Evolutionary conservation across 1,139 yeast genomes (phyloP), one percentile per base, ranked within the genome.

Genomic region (Sugiyamaella sp.): DNA sequence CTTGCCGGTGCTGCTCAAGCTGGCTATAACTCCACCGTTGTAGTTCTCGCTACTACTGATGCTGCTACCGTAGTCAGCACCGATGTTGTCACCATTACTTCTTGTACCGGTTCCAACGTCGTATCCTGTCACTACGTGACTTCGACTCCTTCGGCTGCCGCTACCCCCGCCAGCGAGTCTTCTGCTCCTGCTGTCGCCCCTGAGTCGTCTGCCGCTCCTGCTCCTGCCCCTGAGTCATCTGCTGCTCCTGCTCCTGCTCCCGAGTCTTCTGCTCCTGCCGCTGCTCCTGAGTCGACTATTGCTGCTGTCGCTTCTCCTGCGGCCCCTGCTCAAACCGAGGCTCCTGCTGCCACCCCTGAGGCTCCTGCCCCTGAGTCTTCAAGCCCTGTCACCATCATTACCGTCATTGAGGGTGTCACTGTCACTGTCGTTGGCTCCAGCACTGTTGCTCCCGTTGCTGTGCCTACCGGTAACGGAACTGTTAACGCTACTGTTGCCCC

Each of bases 371-470:
- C 66, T 45, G 55, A 53, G 12, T 55, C 59, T 50, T 46, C 54
- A 42, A 63, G 35, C 35, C 69, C 35, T 12, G 35, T 29, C 47
- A 66, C 70, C 46, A 58, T 53, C 54, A 61, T 67, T 51, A 67
- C 70, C 44, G 65, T 66, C 40, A 54, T 57, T 49, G 60, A 57
- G 56, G 71, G 70, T 53, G 59, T 59, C 54, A 66, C 69, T 49
- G 54, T 65, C 56, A 66, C 70, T 39, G 60, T 61, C 53, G 63
- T 62, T 35, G 64, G 66, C 29, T 25, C 60, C 25, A 57, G 60
- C 24, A 51, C 61, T 49, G 57, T 60, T 25, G 54, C 54, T 43
- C 52, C 62, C 6, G 57, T 53, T 19, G 32, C 42, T n/a, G 40
- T 20, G 25, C 46, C 56, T 19, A 47, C 54, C 8, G 25, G 47